Base-by-base conservation (phyloP, 371 early-diverging fungal species). In the Mortierella sp. region DNA sequence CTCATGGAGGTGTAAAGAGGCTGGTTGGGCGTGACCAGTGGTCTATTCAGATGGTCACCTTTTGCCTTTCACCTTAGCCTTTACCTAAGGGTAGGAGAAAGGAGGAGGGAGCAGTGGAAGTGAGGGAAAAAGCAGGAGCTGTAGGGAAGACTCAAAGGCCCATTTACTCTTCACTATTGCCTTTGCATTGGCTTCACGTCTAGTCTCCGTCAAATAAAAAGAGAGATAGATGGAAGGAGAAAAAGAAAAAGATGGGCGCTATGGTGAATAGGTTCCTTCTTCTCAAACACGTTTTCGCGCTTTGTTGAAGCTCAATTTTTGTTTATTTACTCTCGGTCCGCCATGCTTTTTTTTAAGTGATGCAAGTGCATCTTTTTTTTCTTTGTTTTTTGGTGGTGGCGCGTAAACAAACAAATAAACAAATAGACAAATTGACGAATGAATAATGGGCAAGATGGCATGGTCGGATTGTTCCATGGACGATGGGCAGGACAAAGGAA, bases 191-290 rank as follows among this genome's bases (percentile, higher is more conserved):
- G 22, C 22, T 58, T 58, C 8, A 22, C n/a, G 53, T 53, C 29
- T 26, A 53, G 10, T 58, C 34, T 34, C 5, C 61, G 16, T 9
- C 2, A 37, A 26, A 10, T 19, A 58, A 34, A 34, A 19, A 58
- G 7, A 58, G 19, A 58, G 34, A 16, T 2, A 58, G 37, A 22
- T 34, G 34, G 58, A 58, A 34, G 19, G 61, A 34, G 9, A 19
- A 37, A 19, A 34, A 55, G n/a, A 58, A 58, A 58, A 58, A 58
- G 61, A 58, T 58, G 61, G 61, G 19, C 61, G 61, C 37, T 58
- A 34, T 58, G 61, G 37, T 34, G 61, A 52, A 9, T n/a, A 2
- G 55, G 29, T 10, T 58, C 16, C 19, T 58, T 16, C 34, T 8
- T 19, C 16, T 8, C 37, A 58, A 58, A 58, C 61, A 58, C 61